Evolutionary conservation across 768 basidiomycete species (phyloP).

Genomic region (Leccinum rimulosum): DNA sequence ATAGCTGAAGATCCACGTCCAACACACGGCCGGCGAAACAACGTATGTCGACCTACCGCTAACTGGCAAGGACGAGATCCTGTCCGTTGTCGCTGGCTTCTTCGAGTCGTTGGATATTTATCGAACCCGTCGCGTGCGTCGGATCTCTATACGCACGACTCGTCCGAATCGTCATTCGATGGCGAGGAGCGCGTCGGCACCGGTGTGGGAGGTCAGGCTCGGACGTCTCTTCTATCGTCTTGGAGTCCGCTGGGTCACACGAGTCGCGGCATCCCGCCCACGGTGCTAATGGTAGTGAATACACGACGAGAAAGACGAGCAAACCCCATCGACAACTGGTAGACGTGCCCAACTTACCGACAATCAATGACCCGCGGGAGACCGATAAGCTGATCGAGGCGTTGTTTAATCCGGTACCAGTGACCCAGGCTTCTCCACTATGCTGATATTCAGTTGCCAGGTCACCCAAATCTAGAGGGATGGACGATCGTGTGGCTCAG

Average conservation of each 20-base stretch:
- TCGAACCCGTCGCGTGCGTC: conserved; percentile 39
- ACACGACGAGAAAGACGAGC: conserved; percentile 6
- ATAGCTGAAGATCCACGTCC: conserved; percentile 60
- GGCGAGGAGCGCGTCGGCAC: not conserved
- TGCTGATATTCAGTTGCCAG: too few species aligned
- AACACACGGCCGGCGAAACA: conserved; percentile 53
- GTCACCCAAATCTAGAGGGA: too few species aligned
- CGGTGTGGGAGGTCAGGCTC: conserved; percentile 10
- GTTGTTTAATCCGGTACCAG: conserved; percentile 72
- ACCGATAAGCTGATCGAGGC: conserved; percentile 77
- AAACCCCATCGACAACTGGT: conserved; percentile 27
- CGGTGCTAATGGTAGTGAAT: not conserved
- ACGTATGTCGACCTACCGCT: conserved; percentile 64
- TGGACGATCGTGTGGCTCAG: too few species aligned
- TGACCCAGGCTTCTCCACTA: conserved; percentile 20
- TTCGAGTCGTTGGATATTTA: conserved; percentile 53
- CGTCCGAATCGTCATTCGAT: conserved; percentile 33
- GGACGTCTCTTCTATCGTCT: conserved; percentile 22
- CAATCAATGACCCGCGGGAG: conserved; percentile 57
- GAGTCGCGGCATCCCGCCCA: not conserved
- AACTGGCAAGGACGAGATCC: conserved; percentile 62
- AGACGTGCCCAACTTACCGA: conserved; percentile 41
- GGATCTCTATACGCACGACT: conserved; percentile 37
- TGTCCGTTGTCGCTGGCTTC: conserved; percentile 62
- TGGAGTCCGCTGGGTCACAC: conserved; percentile 4